phyloP scores from a whole-genome alignment of 768 basidiomycete species.

The Lactarius deliciosus region DNA sequence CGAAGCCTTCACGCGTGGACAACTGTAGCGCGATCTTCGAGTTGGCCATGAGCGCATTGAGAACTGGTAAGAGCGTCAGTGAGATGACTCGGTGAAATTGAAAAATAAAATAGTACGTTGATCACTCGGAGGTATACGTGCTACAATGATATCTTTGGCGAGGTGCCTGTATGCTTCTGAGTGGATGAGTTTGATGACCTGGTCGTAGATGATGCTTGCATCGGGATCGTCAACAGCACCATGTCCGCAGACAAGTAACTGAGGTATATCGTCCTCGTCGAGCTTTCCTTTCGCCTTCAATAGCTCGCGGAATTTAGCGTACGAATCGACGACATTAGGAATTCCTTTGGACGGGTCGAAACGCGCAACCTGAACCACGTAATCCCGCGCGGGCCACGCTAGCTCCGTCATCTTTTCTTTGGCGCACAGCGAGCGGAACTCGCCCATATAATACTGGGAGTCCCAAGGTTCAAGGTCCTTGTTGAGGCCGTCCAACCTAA shows the following conservation, averaged over 20 bases:
- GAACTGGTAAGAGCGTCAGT: conserved; percentile 44
- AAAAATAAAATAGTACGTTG: conserved; percentile 57
- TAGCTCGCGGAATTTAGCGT: conserved; percentile 74
- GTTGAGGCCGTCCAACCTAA: conserved; percentile 90
- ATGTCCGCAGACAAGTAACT: conserved; percentile 83
- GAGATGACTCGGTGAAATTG: conserved; percentile 1
- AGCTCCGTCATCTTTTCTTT: conserved; percentile 83
- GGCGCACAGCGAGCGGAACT: conserved; percentile 72
- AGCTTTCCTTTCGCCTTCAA: conserved; percentile 47
- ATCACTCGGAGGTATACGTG: conserved; percentile 77
- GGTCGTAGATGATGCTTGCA: conserved; percentile 88
- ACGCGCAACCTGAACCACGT: conserved; percentile 89
- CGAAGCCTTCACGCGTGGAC: conserved; percentile 93
- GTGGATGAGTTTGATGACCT: conserved; percentile 61
- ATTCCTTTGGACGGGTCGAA: conserved; percentile 91
- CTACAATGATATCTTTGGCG: conserved; percentile 42
- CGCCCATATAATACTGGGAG: conserved; percentile 85
- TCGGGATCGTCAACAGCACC: conserved; percentile 95
- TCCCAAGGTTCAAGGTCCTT: conserved; percentile 83
- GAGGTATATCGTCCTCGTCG: conserved; percentile 57
- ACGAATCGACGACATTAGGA: conserved; percentile 83
- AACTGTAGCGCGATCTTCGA: conserved; percentile 89
- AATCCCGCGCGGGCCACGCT: conserved; percentile 77
- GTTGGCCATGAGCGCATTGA: conserved; percentile 88
- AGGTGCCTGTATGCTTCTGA: conserved; percentile 39